Evolutionary conservation across 345 rosid genomes (phyloP).

Genomic region (Citrus australasica): DNA sequence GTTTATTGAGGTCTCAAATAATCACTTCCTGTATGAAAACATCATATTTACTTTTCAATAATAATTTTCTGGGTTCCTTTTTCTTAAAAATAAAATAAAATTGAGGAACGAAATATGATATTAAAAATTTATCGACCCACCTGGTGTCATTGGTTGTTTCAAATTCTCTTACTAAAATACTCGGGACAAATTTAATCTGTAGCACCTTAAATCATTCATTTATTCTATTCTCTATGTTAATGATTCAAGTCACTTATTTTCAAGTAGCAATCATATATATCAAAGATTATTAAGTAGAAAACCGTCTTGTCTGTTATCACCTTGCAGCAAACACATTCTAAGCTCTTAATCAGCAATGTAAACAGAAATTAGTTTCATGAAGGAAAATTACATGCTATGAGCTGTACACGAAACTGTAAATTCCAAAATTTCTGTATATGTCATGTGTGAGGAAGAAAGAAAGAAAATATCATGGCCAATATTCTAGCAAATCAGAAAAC

Average conservation of each 20-base stretch:
- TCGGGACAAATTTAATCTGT: not conserved
- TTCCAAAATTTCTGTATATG: not conserved
- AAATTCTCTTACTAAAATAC: not conserved
- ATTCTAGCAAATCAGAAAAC: slow-evolving; percentile 2
- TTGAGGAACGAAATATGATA: too few species aligned
- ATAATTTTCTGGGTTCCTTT: too few species aligned
- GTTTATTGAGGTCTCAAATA: too few species aligned
- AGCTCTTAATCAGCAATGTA: not conserved
- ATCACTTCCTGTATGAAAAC: too few species aligned
- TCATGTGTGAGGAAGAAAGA: not conserved
- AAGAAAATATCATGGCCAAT: not conserved
- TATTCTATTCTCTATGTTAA: not conserved
- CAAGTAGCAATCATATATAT: not conserved
- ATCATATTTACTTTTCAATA: too few species aligned
- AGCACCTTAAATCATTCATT: not conserved
- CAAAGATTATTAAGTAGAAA: not conserved
- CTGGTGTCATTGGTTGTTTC: not conserved
- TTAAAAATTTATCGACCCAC: too few species aligned
- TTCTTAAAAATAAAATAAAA: too few species aligned
- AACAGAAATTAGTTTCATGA: not conserved
- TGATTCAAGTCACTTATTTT: not conserved
- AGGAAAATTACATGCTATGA: slow-evolving; percentile 1
- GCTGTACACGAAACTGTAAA: not conserved
- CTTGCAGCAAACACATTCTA: not conserved
- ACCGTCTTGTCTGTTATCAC: not conserved